A percentile compares a stretch with the other conserved stretches of the same genome.
Conservation (phyloP, 2,329 filamentous ascomycete species). For the Cercospora brassicicola region DNA sequence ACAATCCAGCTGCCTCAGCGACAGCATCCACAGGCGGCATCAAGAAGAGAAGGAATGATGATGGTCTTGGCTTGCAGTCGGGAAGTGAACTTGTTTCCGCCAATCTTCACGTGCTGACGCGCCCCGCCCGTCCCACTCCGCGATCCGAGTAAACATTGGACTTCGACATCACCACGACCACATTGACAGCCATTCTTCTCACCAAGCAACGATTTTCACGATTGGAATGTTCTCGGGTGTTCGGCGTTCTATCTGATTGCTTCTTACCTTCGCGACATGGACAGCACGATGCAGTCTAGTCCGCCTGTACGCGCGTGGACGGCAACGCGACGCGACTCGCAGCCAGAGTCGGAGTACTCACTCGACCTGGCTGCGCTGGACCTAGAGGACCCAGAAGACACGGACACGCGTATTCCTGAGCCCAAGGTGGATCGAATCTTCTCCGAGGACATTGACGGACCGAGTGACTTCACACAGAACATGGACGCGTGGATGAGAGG, state of each 20-base stretch:
- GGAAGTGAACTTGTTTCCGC: slow-evolving; percentile 5
- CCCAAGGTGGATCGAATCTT: slow-evolving; percentile 33
- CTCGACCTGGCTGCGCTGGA: slow-evolving; percentile 39
- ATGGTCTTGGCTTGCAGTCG: background rate
- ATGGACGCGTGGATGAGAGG: slow-evolving; percentile 36
- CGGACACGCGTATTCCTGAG: slow-evolving; percentile 30
- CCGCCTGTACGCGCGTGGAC: slow-evolving; percentile 33
- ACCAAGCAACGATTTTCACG: background rate
- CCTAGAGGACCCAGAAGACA: slow-evolving; percentile 26
- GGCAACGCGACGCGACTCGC: slow-evolving; percentile 25
- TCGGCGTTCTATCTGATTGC: slow-evolving; percentile 5
- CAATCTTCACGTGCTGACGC: background rate
- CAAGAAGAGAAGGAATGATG: background rate
- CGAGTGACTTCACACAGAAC: slow-evolving; percentile 42
- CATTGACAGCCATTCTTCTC: background rate
- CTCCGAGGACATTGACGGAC: slow-evolving; percentile 42
- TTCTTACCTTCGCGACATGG: background rate
- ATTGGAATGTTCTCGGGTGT: slow-evolving; percentile 5
- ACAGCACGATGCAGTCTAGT: slow-evolving; percentile 34
- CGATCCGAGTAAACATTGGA: slow-evolving; percentile 6
- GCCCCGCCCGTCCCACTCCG: slow-evolving; percentile 2
- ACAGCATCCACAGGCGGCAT: slow-evolving; percentile 32
- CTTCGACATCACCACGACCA: background rate
- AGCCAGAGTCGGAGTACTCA: slow-evolving; percentile 35
- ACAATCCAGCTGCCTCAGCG: slow-evolving; percentile 25